These are phyloP conservation scores for Aegilops tauschii DNA, from an alignment of 176 grass and related monocot species.

Conservation along the genomic window DNA sequence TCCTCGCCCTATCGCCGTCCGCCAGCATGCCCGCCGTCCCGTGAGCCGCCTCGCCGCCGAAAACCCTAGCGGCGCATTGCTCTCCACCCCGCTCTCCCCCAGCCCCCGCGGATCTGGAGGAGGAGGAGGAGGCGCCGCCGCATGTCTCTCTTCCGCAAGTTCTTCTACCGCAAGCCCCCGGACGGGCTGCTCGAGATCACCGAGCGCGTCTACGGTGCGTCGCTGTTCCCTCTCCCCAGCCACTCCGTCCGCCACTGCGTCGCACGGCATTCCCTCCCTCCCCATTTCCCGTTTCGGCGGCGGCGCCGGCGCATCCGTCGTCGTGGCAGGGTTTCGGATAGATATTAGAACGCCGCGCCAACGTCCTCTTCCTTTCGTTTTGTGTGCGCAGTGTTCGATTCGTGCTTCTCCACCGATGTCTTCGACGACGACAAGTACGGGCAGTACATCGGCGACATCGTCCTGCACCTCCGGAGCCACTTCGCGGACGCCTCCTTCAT, in stretches of 20 bases:
- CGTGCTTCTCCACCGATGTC: slow-evolving; percentile 93
- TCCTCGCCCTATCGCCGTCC: background rate
- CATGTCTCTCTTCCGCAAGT: slow-evolving; percentile 96
- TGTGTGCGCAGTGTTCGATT: slow-evolving; percentile 77
- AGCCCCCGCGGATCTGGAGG: slow-evolving; percentile 34
- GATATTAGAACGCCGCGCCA: background rate
- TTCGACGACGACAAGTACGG: slow-evolving; percentile 71
- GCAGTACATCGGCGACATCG: slow-evolving; percentile 75
- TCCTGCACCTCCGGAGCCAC: slow-evolving; percentile 68
- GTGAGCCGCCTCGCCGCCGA: background rate
- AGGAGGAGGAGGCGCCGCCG: background rate
- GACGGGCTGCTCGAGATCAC: slow-evolving; percentile 96
- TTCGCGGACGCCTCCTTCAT: slow-evolving; percentile 91
- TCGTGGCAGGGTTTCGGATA: background rate
- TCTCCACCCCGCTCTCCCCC: background rate
- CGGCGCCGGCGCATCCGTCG: too few relatives aligned
- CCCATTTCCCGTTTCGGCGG: background rate
- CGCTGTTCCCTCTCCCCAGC: background rate
- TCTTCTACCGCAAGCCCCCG: slow-evolving; percentile 98
- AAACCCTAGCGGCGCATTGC: slow-evolving; percentile 25
- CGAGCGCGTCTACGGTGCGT: slow-evolving; percentile 92
- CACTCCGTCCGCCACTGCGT: background rate
- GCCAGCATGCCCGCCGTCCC: background rate
- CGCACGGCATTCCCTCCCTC: background rate
- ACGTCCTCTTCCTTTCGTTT: background rate